Conservation (phyloP, 345 rosid genomes). For the Pelargonium nanum region DNA sequence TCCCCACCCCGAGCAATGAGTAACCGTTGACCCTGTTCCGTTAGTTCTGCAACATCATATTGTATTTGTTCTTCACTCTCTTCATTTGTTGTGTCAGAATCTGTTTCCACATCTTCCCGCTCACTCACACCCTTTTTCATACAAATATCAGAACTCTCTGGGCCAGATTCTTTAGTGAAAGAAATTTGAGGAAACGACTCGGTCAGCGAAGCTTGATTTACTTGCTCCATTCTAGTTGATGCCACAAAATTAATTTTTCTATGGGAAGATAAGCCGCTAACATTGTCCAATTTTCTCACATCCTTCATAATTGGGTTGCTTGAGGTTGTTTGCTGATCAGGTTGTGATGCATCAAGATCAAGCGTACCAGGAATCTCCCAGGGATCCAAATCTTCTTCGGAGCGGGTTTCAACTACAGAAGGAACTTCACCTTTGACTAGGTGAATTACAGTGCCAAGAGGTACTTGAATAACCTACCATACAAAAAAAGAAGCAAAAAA, state of each 20-base stretch:
- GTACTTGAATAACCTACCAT: constrained; percentile 61
- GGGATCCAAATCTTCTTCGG: constrained; percentile 51
- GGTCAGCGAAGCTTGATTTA: constrained; percentile 6
- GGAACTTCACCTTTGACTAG: constrained; percentile 67
- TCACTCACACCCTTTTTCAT: background rate
- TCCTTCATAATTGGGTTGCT: constrained; percentile 16
- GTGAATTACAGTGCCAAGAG: constrained; percentile 87
- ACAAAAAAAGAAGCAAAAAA: constrained; percentile 6
- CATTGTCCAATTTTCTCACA: constrained; percentile 6
- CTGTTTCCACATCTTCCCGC: background rate
- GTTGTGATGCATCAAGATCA: constrained; percentile 24
- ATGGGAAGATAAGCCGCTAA: constrained; percentile 6
- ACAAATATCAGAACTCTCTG: background rate
- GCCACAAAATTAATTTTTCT: constrained; percentile 10
- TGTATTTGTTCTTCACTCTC: constrained; percentile 29
- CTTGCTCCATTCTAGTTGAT: constrained; percentile 13
- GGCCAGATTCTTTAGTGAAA: too few relatives aligned
- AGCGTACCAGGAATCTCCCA: constrained; percentile 89
- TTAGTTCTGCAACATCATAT: constrained; percentile 64
- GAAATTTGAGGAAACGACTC: constrained; percentile 1
- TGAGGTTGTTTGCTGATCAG: constrained; percentile 13
- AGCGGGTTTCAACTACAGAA: constrained; percentile 22
- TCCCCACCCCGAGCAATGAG: constrained; percentile 71
- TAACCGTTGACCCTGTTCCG: constrained; percentile 55
- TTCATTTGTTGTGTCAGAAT: background rate